phyloP scores from a whole-genome alignment of 768 basidiomycete species.

The Phylloporus arenicola region DNA sequence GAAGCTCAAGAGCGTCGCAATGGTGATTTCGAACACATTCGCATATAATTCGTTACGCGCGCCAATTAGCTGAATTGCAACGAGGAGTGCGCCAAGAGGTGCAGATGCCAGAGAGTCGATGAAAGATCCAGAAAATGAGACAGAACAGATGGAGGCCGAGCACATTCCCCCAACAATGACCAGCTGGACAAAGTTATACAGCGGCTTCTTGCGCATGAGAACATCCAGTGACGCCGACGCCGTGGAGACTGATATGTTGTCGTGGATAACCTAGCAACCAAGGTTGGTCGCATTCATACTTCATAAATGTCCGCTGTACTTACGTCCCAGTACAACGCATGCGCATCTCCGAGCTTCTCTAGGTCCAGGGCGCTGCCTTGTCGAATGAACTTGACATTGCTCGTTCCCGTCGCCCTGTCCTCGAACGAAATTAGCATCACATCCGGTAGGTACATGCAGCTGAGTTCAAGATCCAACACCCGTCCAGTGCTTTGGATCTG shows the following conservation, averaged over 20 bases:
- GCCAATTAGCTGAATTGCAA: conserved; percentile 65
- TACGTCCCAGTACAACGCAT: conserved; percentile 71
- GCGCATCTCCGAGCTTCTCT: conserved; percentile 67
- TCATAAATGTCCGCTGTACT: conserved; percentile 6
- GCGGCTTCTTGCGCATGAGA: conserved; percentile 62
- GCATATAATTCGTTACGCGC: conserved; percentile 73
- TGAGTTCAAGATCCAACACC: conserved; percentile 69
- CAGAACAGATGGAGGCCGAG: conserved; percentile 66
- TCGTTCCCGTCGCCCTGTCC: conserved; percentile 73
- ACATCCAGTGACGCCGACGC: conserved; percentile 65
- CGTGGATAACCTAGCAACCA: conserved; percentile 66
- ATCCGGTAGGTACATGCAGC: conserved; percentile 71
- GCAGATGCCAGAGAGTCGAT: conserved; percentile 69
- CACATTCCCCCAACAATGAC: conserved; percentile 74
- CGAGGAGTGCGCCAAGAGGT: conserved; percentile 72
- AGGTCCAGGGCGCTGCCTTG: conserved; percentile 70
- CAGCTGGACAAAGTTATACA: conserved; percentile 57
- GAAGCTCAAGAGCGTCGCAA: conserved; percentile 77
- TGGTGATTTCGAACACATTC: conserved; percentile 79
- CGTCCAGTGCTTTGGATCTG: conserved; percentile 76
- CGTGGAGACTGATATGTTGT: conserved; percentile 67
- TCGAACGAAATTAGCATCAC: conserved; percentile 80
- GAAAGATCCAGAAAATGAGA: conserved; percentile 71
- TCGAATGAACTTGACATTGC: conserved; percentile 73
- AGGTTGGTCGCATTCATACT: neutral